Evolutionary conservation across 495 filamentous ascomycete species (phyloP).

Genomic region (Lindgomyces ingoldianus): DNA sequence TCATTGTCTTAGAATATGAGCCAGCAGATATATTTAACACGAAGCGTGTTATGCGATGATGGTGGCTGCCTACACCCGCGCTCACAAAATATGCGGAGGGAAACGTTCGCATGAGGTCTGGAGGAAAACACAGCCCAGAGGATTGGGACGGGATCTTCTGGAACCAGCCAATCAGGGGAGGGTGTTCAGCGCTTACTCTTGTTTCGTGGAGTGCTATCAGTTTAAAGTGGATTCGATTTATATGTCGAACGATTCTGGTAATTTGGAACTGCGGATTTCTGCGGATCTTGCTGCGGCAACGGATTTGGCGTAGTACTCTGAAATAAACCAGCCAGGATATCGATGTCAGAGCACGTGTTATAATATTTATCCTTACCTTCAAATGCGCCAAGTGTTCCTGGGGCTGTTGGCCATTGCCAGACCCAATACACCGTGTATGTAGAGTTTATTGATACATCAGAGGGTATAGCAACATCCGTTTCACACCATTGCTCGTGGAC

Average conservation of each 20-base stretch:
- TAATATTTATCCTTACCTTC: conserved; percentile 67
- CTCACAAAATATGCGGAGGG: no score
- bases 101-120: no score
- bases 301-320: not conserved
- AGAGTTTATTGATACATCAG: conserved; percentile 53
- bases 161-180: no score
- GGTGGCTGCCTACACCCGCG: no score
- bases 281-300: conserved; percentile 37
- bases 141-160: no score
- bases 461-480: conserved; percentile 68
- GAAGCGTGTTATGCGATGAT: no score
- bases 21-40: no score
- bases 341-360: conserved; percentile 76
- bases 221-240: not conserved
- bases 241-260: conserved; percentile 31
- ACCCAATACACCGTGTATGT: conserved; percentile 81
- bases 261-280: conserved; percentile 28
- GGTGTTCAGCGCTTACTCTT: no score
- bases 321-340: conserved; percentile 50
- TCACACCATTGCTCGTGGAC: conserved; percentile 61
- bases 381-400: conserved; percentile 51
- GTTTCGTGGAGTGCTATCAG: no score
- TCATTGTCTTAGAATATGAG: no score
- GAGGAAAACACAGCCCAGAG: no score
- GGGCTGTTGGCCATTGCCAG: conserved; percentile 79